Conservation (phyloP, 2,329 filamentous ascomycete species). For the Microdochium bolleyi region DNA sequence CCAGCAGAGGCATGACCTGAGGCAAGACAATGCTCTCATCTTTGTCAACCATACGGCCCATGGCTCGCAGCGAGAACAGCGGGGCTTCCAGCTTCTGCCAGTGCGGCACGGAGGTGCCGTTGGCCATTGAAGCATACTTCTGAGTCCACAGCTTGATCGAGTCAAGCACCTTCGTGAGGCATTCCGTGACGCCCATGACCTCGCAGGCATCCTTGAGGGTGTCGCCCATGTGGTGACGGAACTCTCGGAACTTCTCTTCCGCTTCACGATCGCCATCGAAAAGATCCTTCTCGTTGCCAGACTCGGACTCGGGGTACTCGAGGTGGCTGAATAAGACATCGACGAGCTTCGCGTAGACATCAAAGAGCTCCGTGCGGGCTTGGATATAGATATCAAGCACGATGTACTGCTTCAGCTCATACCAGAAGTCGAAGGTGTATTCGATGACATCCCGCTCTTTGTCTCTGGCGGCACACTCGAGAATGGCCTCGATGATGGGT, state of each 20-base stretch:
- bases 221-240: conserved; percentile 95
- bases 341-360: conserved; percentile 82
- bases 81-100: conserved; percentile 97
- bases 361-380: conserved; percentile 66
- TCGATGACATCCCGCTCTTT: conserved; percentile 86
- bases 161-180: conserved; percentile 79
- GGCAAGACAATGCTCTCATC: conserved; percentile 83
- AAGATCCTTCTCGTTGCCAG: conserved; percentile 67
- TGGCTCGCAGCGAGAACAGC: conserved; percentile 87
- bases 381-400: conserved; percentile 84
- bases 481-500: conserved; percentile 75
- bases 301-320: conserved; percentile 74
- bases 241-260: conserved; percentile 95
- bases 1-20: conserved; percentile 85
- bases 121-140: conserved; percentile 70
- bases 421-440: conserved; percentile 96
- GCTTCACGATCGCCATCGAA: conserved; percentile 94
- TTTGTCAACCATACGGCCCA: conserved; percentile 91
- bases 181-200: conserved; percentile 89
- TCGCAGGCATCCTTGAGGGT: conserved; percentile 96
- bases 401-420: conserved; percentile 93
- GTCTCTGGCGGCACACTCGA: conserved; percentile 87
- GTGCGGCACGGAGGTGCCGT: conserved; percentile 69
- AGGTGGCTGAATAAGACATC: conserved; percentile 89
- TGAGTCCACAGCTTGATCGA: conserved; percentile 85